phyloP scores from a whole-genome alignment of 2,329 filamentous ascomycete species.

The Penicillium sp. region DNA sequence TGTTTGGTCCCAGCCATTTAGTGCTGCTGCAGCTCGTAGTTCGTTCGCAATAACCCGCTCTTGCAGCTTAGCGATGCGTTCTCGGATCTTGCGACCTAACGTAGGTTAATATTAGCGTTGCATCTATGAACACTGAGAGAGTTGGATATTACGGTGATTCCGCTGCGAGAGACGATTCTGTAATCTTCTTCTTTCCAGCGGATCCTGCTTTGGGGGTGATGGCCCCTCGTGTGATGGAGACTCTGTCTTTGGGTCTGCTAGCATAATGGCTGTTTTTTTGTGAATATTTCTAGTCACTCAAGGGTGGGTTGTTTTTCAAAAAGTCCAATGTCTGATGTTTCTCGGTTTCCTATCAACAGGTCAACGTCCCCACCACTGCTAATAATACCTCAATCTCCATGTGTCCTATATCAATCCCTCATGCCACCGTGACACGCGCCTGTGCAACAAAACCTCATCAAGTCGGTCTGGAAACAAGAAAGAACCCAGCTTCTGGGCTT shows the following conservation, averaged over 20 bases:
- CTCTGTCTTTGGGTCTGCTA: conserved; percentile 3
- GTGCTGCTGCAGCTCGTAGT: conserved; percentile 28
- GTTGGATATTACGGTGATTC: conserved; percentile 29
- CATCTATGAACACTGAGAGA: no score
- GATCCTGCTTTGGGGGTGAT: conserved; percentile 27
- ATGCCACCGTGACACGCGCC: conserved; percentile 26
- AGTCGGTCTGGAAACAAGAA: conserved; percentile 13
- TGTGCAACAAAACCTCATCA: conserved; percentile 17
- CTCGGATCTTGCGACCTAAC: conserved; percentile 34
- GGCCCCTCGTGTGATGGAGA: conserved; percentile 10
- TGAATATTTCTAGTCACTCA: background rate
- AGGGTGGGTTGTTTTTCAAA: background rate
- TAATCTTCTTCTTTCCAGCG: conserved; percentile 30
- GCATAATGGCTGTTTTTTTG: conserved; percentile 6
- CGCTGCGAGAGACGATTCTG: conserved; percentile 36
- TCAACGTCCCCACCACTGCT: background rate
- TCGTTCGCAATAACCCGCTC: conserved; percentile 38
- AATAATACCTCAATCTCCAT: background rate
- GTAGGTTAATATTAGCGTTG: background rate
- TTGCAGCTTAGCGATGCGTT: conserved; percentile 37
- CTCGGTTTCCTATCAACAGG: background rate
- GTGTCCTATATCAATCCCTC: background rate
- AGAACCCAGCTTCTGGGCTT: background rate
- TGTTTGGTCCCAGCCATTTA: conserved; percentile 30
- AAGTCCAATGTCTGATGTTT: background rate